phyloP scores from a whole-genome alignment of 2,329 filamentous ascomycete genomes.

The Beauveria sp. region DNA sequence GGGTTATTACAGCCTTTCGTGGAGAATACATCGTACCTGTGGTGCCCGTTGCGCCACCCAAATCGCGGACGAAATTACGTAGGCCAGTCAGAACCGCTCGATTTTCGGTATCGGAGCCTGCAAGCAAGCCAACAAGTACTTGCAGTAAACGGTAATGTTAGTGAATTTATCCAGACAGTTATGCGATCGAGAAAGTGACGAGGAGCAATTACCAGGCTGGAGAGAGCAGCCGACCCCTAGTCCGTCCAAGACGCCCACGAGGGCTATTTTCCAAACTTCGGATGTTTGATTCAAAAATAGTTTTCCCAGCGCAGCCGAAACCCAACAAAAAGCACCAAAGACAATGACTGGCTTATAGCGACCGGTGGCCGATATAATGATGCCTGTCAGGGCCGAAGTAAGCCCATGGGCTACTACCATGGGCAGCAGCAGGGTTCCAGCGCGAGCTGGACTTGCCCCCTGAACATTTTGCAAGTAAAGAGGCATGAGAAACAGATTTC shows the following conservation, averaged over 20 bases:
- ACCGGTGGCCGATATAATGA: neutral
- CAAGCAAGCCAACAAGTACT: slow-evolving; percentile 1
- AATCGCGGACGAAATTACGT: neutral
- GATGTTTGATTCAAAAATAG: neutral
- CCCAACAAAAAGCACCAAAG: neutral
- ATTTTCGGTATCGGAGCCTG: neutral
- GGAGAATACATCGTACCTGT: neutral
- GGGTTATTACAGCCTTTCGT: too few species aligned
- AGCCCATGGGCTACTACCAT: neutral
- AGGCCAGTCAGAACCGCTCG: neutral
- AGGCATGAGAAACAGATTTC: neutral
- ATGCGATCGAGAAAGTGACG: neutral
- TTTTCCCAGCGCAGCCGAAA: neutral
- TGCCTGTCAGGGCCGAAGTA: slow-evolving; percentile 1
- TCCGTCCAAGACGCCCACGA: neutral
- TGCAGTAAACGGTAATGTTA: neutral
- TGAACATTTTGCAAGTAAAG: neutral
- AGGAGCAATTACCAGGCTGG: neutral
- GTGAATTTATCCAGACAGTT: neutral
- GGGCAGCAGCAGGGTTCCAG: neutral
- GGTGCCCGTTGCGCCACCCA: slow-evolving; percentile 2
- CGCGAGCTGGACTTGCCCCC: neutral
- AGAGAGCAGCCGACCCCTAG: slow-evolving; percentile 1
- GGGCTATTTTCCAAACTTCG: neutral
- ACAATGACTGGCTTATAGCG: slow-evolving; percentile 4